These are phyloP conservation scores for Phytophthora sansomeana DNA, from an alignment of 352 stramenopile genomes.

Conservation along the genomic window DNA sequence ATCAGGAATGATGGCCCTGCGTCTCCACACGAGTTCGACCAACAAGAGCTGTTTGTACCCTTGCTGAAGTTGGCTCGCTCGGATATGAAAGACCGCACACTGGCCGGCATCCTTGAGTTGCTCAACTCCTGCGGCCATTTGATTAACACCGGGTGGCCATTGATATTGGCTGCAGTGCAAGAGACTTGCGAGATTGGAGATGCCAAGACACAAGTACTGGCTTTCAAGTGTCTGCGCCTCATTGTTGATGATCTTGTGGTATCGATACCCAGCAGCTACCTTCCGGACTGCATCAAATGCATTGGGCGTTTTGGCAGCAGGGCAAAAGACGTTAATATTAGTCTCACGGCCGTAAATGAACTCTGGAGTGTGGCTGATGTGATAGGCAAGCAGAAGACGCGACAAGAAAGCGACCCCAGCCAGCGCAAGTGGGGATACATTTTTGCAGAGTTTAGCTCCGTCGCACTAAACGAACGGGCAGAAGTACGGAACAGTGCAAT, in stretches of 20 bases:
- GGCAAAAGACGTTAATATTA: conserved; percentile 98
- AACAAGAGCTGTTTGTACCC: conserved; percentile 73
- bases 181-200: conserved; percentile 74
- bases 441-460: conserved; percentile 83
- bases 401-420: conserved; percentile 22
- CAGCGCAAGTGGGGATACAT: conserved; percentile 64
- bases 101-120: conserved; percentile 78
- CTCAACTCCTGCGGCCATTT: conserved; percentile 82
- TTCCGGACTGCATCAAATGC: conserved; percentile 90
- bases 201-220: conserved; percentile 79
- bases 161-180: conserved; percentile 73
- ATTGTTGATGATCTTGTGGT: conserved; percentile 97
- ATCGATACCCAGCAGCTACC: conserved; percentile 73
- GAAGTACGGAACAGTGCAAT: conserved; percentile 98
- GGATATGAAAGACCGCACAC: conserved; percentile 79
- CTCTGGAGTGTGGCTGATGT: conserved; percentile 95
- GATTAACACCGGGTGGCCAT: conserved; percentile 72
- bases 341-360: conserved; percentile 96
- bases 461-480: conserved; percentile 92
- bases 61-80: conserved; percentile 68
- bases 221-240: conserved; percentile 97
- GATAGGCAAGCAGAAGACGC: conserved; percentile 67
- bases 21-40: conserved; percentile 65
- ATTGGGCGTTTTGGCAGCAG: conserved; percentile 94
- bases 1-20: conserved; percentile 37